A percentile compares a stretch with the other conserved stretches of the same genome.
phyloP scores from a whole-genome alignment of 345 rosid genomes.

The Gossypium longicalyx region DNA sequence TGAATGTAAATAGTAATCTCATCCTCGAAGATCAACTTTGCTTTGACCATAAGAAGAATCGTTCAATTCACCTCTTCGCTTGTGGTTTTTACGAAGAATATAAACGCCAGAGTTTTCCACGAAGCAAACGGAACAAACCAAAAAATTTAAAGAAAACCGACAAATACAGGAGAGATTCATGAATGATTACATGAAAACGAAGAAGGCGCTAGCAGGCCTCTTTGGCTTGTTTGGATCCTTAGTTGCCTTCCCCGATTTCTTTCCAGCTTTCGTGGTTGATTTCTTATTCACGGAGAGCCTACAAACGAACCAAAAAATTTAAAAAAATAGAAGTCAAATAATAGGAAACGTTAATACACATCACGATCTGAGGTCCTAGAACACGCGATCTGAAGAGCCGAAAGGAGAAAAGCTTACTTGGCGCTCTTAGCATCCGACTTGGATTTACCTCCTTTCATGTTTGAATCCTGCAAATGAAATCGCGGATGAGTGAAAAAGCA shows the following conservation, averaged over 20 bases:
- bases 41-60: neutral
- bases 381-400: neutral
- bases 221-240: conserved; percentile 74
- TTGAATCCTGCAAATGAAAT: conserved; percentile 38
- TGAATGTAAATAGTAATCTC: neutral
- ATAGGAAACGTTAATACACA: neutral
- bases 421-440: conserved; percentile 64
- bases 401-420: conserved; percentile 41
- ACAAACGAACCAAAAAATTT: neutral
- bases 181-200: conserved; percentile 75
- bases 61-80: conserved; percentile 12
- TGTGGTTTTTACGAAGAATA: conserved; percentile 12
- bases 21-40: neutral
- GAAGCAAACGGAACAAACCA: neutral
- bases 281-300: conserved; percentile 64
- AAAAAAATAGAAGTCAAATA: neutral
- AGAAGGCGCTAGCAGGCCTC: conserved; percentile 75
- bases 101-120: conserved; percentile 14
- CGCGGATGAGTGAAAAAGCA: conserved; percentile 21
- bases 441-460: conserved; percentile 91
- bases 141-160: neutral
- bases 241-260: conserved; percentile 38
- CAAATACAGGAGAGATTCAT: neutral
- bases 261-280: conserved; percentile 30
- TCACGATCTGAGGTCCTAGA: conserved; percentile 32